A percentile compares a stretch with the other conserved stretches of the same genome.
Evolutionary conservation across 306 rosid species (phyloP).

Genomic region (Quercus rubra): DNA sequence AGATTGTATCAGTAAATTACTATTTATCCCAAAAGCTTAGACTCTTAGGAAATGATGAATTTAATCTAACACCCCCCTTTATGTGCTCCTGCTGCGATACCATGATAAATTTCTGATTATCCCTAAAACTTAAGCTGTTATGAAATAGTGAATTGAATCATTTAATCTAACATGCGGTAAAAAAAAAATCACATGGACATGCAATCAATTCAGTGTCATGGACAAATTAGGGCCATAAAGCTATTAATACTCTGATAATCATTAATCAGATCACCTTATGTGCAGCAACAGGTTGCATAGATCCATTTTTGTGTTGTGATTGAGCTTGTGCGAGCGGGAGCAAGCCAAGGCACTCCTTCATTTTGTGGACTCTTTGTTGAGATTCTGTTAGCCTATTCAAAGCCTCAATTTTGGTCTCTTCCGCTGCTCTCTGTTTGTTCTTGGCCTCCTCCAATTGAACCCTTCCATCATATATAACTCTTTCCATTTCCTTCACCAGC

Average conservation of each 20-base stretch:
- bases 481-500: neutral
- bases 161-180: too few species aligned
- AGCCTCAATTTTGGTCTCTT: neutral
- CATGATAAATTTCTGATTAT: too few species aligned
- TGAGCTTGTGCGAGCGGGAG: neutral
- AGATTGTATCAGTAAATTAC: too few species aligned
- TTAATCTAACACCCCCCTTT: too few species aligned
- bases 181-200: too few species aligned
- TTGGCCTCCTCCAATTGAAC: neutral
- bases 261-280: neutral
- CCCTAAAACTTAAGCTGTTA: fast-evolving
- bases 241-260: too few species aligned
- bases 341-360: neutral
- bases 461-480: neutral
- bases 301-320: neutral
- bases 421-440: neutral
- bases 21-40: too few species aligned
- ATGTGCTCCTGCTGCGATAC: too few species aligned
- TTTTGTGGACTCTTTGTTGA: neutral
- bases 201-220: too few species aligned
- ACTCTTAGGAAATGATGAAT: too few species aligned
- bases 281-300: neutral
- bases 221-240: too few species aligned
- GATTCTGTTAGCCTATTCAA: neutral
- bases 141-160: too few species aligned